Evolutionary conservation across 139 green algal genomes (phyloP), one percentile per base, ranked within the genome.

Genomic region (Chlamydomonas applanata): DNA sequence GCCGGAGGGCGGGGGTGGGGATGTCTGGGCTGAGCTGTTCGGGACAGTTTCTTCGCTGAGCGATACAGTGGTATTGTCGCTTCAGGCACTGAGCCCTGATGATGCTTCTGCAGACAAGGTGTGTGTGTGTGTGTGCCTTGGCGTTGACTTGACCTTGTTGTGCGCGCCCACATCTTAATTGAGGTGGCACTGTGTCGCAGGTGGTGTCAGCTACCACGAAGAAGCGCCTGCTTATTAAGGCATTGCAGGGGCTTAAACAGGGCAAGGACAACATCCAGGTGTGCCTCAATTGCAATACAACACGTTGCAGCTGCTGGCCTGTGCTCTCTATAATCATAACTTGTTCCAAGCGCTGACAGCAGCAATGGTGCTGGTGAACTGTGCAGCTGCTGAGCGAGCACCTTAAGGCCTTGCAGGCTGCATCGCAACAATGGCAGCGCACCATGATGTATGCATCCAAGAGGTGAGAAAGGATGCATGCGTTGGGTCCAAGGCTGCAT

Each of bases 401-500:
- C 49, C 57, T 85, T 17, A 79, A 82, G 49, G 80, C 80, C 0
- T 49, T 85, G 36, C 80, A 85, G 40, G 57, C 71, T 11, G 80
- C 80, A 4, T 85, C 80, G 1, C 75, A 82, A 14, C 75, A 76
- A 74, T 85, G 80, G 80, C 80, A 85, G 72, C 70, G 74, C 0
- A 77, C 80, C 25, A 85, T 85, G 75, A 74, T 79, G 75, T 85
- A 76, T 34, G 80, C 80, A 4, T 85, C 80, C 34, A 85, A 85
- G 25, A 80, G 80, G 80, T 85, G 63, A 20, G 63, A 29, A 40
- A 36, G 5, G 4, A 40, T 68, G 25, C 13, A 22, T 68, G 40
- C 40, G n/a, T 49, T 7, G 7, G 7, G 40, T 49, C 40, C 40
- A 49, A 49, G 40, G 53, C n/a, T 61, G 20, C 20, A 9, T 61